Base-by-base conservation (phyloP, 768 basidiomycete species). In the Leccinum uliginosum region DNA sequence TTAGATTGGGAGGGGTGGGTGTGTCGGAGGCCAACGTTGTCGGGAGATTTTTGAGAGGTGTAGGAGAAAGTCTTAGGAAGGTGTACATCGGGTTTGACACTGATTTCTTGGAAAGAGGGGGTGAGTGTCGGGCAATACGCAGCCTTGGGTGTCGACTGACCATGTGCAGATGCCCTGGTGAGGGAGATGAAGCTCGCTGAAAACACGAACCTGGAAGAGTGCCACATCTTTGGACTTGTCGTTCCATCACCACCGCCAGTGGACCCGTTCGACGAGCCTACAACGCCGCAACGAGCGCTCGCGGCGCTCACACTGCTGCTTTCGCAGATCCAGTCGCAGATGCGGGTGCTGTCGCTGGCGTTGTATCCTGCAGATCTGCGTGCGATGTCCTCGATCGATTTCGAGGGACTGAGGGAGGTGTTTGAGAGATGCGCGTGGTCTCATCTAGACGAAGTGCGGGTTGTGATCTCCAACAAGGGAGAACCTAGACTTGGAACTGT, bases 191-290 rank as follows among this genome's bases (percentile, higher is more conserved):
- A 62, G 17, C 70, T 71, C 17, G 55, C 65, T 0, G 54, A 60
- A 17, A 73, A 70, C 49, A 60, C 51, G 26, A 58, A 52, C 45
- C 59, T 71, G 26, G 62, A 62, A 50, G 71, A 70, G 53, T 56
- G 69, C 40, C 71, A 73, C 54, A 60, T 71, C 26, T 73, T 73
- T 54, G 70, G 68, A 6, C 65, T 71, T 10, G 63, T 71, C 14
- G 62, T 73, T 46, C 70, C 67, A 19, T 67, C 71, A 27, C 70
- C 67, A 43, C 65, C 71, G 6, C 67, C 54, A 2, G 48, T 32
- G 19, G 64, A 68, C 51, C 62, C 65, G 27, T 67, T 63, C n/a
- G 65, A 53, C 24, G 60, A 58, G 6, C 49, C 55, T 21, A 30
- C 30, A n/a, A 26, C 59, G 8, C 59, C 50, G 2, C 59, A 38